These are phyloP conservation scores for Lophiotrema nucula DNA, from an alignment of 495 filamentous ascomycete genomes.

Conservation along the genomic window DNA sequence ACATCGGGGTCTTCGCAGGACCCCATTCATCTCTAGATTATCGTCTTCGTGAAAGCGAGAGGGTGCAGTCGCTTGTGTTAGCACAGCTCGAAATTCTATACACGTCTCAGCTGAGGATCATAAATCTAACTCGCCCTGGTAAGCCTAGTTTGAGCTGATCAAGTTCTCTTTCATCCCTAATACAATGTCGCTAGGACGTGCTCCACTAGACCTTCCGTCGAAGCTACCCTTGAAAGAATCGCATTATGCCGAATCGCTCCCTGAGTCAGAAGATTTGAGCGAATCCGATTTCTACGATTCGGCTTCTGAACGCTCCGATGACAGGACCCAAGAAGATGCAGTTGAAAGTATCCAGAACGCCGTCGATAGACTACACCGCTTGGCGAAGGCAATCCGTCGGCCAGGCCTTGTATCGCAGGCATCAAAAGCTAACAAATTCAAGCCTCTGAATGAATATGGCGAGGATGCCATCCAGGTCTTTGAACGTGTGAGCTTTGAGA, in stretches of 20 bases:
- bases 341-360: conserved; percentile 15
- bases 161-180: too few species aligned
- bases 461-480: not conserved
- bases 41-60: conserved; percentile 15
- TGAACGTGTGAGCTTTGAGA: not conserved
- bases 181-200: too few species aligned
- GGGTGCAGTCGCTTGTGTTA: conserved; percentile 3
- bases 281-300: too few species aligned
- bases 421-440: not conserved
- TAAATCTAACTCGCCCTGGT: too few species aligned
- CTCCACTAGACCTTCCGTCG: too few species aligned
- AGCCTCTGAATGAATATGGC: not conserved
- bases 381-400: conserved; percentile 21
- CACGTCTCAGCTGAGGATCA: not conserved
- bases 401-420: not conserved
- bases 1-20: conserved; percentile 29
- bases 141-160: too few species aligned
- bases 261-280: too few species aligned
- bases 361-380: conserved; percentile 19
- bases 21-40: conserved; percentile 31
- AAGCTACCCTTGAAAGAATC: too few species aligned
- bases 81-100: not conserved
- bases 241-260: too few species aligned
- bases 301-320: not conserved
- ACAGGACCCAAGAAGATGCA: conserved; percentile 4